Conservation (phyloP, 2,329 filamentous ascomycete genomes). For the Aspergillus eucalypticola region DNA sequence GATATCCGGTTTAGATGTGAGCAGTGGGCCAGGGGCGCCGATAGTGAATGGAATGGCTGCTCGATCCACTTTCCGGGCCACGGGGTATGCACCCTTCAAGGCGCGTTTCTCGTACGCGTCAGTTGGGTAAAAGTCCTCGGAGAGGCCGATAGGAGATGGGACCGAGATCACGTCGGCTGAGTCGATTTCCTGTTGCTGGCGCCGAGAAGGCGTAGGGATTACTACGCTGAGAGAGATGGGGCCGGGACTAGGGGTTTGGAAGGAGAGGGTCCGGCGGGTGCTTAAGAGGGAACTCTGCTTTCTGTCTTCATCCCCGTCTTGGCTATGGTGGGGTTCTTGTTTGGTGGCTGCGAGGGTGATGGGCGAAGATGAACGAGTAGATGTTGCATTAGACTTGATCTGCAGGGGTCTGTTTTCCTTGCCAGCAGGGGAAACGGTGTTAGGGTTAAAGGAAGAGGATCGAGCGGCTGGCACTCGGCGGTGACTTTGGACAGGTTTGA, state of each 20-base stretch:
- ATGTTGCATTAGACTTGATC: too few relatives aligned
- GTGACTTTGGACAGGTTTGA: too few relatives aligned
- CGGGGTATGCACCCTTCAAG: constrained; percentile 21
- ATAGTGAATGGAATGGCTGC: constrained; percentile 11
- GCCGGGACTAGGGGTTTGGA: constrained; percentile 6
- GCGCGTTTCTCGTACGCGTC: constrained; percentile 24
- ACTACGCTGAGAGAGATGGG: constrained; percentile 21
- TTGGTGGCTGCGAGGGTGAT: not conserved
- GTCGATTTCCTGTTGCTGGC: constrained; percentile 20
- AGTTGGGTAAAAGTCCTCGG: constrained; percentile 24
- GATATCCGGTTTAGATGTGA: constrained; percentile 8
- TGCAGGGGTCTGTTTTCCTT: too few relatives aligned
- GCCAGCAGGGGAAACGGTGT: too few relatives aligned
- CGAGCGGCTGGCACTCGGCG: too few relatives aligned
- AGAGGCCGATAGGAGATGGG: constrained; percentile 20
- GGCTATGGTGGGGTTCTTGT: not conserved
- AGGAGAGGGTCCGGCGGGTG: constrained; percentile 3
- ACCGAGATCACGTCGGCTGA: constrained; percentile 8
- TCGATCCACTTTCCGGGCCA: constrained; percentile 17
- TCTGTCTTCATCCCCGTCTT: not conserved
- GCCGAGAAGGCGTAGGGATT: constrained; percentile 26
- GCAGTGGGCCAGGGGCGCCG: constrained; percentile 10
- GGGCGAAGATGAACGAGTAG: not conserved
- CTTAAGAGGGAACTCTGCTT: not conserved
- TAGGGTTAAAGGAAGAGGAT: too few relatives aligned